Evolutionary conservation across 176 grass and related monocot genomes (phyloP).

Genomic region (Oryza meyeriana): DNA sequence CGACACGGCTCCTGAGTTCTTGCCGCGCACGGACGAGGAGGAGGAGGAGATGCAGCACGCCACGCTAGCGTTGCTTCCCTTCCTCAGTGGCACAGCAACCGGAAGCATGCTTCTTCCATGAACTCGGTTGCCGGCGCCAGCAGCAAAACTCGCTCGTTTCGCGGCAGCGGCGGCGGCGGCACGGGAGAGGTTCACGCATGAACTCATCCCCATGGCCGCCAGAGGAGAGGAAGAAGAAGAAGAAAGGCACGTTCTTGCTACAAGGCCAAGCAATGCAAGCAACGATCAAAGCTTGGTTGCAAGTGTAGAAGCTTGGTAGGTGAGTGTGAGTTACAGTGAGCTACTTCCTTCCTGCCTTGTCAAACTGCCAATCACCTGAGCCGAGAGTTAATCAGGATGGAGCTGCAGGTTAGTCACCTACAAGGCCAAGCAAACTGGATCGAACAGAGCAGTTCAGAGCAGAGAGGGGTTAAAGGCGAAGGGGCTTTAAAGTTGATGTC

Average conservation of each 20-base stretch:
- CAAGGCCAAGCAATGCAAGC: neutral
- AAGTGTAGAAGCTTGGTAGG: slow-evolving; percentile 29
- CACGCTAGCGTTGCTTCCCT: neutral
- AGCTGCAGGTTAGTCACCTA: slow-evolving; percentile 52
- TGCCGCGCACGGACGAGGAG: neutral
- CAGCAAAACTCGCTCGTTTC: slow-evolving; percentile 15
- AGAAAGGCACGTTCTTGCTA: neutral
- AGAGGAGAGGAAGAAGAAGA: neutral
- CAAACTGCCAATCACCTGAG: neutral
- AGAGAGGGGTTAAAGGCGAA: neutral
- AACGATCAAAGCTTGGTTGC: neutral
- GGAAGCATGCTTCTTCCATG: slow-evolving; percentile 13
- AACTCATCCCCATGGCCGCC: slow-evolving; percentile 62
- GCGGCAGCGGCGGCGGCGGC: slow-evolving; percentile 16
- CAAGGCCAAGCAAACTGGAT: slow-evolving; percentile 11
- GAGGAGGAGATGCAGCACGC: slow-evolving; percentile 1
- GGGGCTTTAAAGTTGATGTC: slow-evolving; percentile 25
- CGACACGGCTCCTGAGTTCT: neutral
- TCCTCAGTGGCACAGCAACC: neutral
- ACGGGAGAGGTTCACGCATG: slow-evolving; percentile 61
- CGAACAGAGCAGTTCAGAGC: neutral
- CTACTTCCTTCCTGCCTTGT: slow-evolving; percentile 36
- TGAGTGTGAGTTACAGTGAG: neutral
- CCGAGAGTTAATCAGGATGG: neutral
- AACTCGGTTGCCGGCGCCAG: neutral